A percentile compares a stretch with the other conserved stretches of the same genome.
Evolutionary conservation across 1,139 yeast genomes (phyloP).

Genomic region (Geotrichum carabidarum): DNA sequence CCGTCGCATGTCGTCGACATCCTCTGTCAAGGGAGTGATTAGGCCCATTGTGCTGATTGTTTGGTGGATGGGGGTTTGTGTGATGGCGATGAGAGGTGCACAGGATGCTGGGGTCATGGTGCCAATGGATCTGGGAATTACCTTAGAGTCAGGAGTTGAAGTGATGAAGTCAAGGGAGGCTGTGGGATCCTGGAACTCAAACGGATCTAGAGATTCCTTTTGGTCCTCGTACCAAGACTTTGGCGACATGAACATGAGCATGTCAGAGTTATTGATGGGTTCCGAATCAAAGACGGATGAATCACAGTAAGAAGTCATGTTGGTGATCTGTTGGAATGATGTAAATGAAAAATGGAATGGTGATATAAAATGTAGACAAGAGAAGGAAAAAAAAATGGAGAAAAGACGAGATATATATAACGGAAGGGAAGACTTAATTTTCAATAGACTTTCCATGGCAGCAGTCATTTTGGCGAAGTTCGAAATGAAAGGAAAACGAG

Average conservation of each 20-base stretch:
- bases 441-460: not conserved
- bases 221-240: slow-evolving; percentile 3
- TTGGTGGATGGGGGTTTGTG: slow-evolving; percentile 17
- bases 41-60: slow-evolving; percentile 12
- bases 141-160: slow-evolving; percentile 18
- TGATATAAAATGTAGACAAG: no score
- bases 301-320: slow-evolving; percentile 10
- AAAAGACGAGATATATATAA: not conserved
- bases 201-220: not conserved
- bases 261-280: slow-evolving; percentile 7
- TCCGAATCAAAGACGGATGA: slow-evolving; percentile 9
- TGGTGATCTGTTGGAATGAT: not conserved
- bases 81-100: slow-evolving; percentile 15
- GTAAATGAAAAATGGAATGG: no score
- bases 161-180: slow-evolving; percentile 9
- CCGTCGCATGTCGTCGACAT: slow-evolving; percentile 5
- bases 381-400: not conserved
- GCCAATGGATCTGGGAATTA: slow-evolving; percentile 16
- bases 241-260: slow-evolving; percentile 14
- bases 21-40: slow-evolving; percentile 12
- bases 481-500: slow-evolving; percentile 6
- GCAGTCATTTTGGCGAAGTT: not conserved
- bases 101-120: slow-evolving; percentile 13
- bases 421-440: not conserved
- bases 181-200: slow-evolving; percentile 4